These are phyloP conservation scores for Yamadazyma trypodendri DNA, from an alignment of 1,139 yeast species.

Conservation along the genomic window DNA sequence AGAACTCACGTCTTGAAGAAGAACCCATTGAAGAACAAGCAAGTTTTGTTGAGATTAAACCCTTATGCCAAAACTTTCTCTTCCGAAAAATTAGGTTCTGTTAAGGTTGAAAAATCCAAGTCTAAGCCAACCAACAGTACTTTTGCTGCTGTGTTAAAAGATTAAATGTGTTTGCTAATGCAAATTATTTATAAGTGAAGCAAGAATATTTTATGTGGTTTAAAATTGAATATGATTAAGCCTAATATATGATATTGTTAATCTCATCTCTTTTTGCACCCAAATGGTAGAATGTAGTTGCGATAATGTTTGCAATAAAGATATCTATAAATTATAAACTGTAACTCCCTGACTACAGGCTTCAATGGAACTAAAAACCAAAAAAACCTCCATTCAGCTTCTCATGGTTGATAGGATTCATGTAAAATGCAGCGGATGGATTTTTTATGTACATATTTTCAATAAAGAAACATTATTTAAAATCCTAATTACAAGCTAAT, in stretches of 20 bases:
- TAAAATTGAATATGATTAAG: slow-evolving; percentile 10
- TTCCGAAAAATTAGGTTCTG: slow-evolving; percentile 86
- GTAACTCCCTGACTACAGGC: background rate
- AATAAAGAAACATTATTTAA: too few relatives aligned
- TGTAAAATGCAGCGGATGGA: too few relatives aligned
- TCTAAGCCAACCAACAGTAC: slow-evolving; percentile 72
- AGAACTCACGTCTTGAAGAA: slow-evolving; percentile 95
- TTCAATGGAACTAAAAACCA: too few relatives aligned
- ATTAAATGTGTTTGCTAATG: slow-evolving; percentile 23
- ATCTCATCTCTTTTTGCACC: background rate
- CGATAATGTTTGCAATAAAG: too few relatives aligned
- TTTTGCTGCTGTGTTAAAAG: slow-evolving; percentile 65
- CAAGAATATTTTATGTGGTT: slow-evolving; percentile 4
- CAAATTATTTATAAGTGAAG: background rate
- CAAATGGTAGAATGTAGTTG: background rate
- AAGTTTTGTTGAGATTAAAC: slow-evolving; percentile 96
- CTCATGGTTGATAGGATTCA: too few relatives aligned
- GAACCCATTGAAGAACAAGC: slow-evolving; percentile 99
- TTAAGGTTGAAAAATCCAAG: slow-evolving; percentile 67
- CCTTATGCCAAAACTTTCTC: slow-evolving; percentile 98
- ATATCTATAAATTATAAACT: background rate
- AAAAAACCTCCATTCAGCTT: too few relatives aligned
- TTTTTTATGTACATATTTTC: too few relatives aligned
- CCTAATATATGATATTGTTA: slow-evolving; percentile 1
- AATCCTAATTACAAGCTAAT: too few relatives aligned